Base-by-base conservation (phyloP, 345 rosid genomes). In the Pistacia atlantica region DNA sequence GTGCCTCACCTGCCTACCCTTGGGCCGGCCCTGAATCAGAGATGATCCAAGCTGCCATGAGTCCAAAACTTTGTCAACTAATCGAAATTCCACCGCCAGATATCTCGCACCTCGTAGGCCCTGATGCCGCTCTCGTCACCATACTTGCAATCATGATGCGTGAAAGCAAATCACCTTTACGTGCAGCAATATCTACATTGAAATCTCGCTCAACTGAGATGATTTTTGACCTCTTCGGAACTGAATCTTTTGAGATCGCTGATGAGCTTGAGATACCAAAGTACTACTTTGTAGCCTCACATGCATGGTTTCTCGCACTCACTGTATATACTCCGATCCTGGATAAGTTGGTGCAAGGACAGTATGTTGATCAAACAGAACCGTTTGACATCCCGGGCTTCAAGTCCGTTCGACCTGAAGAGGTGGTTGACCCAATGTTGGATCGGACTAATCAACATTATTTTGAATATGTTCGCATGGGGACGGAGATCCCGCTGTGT, bases 231-330 rank as follows among this genome's bases (percentile, higher is more conserved):
- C 18, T 82, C 3, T 84, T 88, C 16, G 92, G 87, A 68, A 80
- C 82, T 1, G 80, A 81, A 18, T 49, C 81, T 75, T 37, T 92
- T 5, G 63, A 61, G n/a, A 17, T 86, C 0, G 88, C 78, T 2
- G 83, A 87, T 2, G 88, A 92, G 18, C 18, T 89, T 4, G 77
- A 75, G 45, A 77, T 84, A 17, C 75, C 67, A 10, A 90, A 79
- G 71, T 84, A 75, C 35, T 80, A 85, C 3, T 84, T 65, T 65
- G 0, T 85, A 0, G n/a, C 91, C 42, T n/a, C 78, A 0, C 83
- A 85, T 2, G 94, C 95, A 6, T 84, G 90, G 95, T 83, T 82
- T 69, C 83, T 88, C 70, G 86, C 91, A 7, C 1, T 87, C 10
- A 22, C 80, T 2, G 57, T 86, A 1, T 84, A 83, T 56, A 12